Percentiles rank a stretch among this genome's conserved stretches.
These are phyloP conservation scores for Pulveroboletus sp. DNA, from an alignment of 768 basidiomycete species.

Conservation along the genomic window DNA sequence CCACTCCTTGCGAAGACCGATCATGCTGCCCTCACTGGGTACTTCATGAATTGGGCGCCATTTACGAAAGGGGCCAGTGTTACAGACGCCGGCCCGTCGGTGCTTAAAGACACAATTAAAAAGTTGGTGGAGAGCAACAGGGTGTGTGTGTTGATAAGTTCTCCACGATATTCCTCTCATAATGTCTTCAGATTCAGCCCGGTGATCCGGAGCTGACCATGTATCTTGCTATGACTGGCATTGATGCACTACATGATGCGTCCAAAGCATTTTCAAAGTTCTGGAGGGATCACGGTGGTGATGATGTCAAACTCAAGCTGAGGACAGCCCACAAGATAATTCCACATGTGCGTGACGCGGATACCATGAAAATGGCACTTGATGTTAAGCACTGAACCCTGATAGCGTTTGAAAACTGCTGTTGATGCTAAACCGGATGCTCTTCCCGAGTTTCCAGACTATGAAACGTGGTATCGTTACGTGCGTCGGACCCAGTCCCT, in stretches of 20 bases:
- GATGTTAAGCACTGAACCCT: neutral
- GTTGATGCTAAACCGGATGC: slow-evolving; percentile 23
- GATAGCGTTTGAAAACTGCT: slow-evolving; percentile 34
- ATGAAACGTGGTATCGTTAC: slow-evolving; percentile 34
- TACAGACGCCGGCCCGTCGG: slow-evolving; percentile 2
- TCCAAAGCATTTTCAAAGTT: slow-evolving; percentile 36
- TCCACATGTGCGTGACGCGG: slow-evolving; percentile 35
- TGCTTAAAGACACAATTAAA: neutral
- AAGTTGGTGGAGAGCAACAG: slow-evolving; percentile 14
- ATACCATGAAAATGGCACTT: neutral
- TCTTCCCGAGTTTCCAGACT: slow-evolving; percentile 33
- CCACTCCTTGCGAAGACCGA: slow-evolving; percentile 33
- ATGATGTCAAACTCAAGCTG: slow-evolving; percentile 17
- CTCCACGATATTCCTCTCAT: neutral
- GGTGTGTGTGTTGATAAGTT: slow-evolving; percentile 8
- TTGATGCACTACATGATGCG: slow-evolving; percentile 34
- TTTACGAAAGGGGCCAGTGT: slow-evolving; percentile 1
- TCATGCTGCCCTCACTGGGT: slow-evolving; percentile 37
- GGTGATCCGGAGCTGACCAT: neutral
- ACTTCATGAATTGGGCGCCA: slow-evolving; percentile 49
- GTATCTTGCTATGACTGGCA: slow-evolving; percentile 9
- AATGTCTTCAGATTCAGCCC: slow-evolving; percentile 6
- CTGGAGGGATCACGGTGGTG: slow-evolving; percentile 29
- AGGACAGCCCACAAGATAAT: slow-evolving; percentile 34
- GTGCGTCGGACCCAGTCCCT: slow-evolving; percentile 15